Conservation (phyloP, 495 filamentous ascomycete species). For the Letharia lupina region DNA sequence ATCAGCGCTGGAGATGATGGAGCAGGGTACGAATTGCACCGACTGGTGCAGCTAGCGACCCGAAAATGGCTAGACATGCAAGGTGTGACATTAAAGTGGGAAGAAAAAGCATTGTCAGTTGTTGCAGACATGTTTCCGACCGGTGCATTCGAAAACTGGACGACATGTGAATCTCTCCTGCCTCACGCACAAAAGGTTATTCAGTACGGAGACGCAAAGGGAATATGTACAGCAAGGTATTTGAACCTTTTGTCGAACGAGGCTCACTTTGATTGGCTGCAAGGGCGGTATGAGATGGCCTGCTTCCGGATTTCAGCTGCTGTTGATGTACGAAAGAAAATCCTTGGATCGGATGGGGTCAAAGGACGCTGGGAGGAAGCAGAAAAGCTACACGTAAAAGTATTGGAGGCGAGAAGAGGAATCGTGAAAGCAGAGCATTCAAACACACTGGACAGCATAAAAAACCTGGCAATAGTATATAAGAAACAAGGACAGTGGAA, state of each 20-base stretch:
- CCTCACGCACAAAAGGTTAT: conserved; percentile 34
- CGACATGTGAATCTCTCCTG: conserved; percentile 30
- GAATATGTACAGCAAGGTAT: not conserved
- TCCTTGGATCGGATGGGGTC: conserved; percentile 19
- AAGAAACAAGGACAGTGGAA: conserved; percentile 24
- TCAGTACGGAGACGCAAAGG: not conserved
- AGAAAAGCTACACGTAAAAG: not conserved
- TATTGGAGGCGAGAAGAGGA: not conserved
- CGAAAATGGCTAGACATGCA: conserved; percentile 36
- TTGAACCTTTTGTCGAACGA: conserved; percentile 5
- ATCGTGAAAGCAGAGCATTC: conserved; percentile 27
- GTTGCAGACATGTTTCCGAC: conserved; percentile 31
- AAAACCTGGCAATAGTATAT: conserved; percentile 24
- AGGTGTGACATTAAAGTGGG: conserved; percentile 24
- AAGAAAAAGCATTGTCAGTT: conserved; percentile 28
- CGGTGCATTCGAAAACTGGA: conserved; percentile 31
- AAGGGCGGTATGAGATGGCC: conserved; percentile 25
- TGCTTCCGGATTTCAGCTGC: conserved; percentile 17
- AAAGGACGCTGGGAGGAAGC: not conserved
- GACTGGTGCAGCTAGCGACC: conserved; percentile 38
- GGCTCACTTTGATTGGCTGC: conserved; percentile 4
- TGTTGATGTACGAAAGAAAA: conserved; percentile 13
- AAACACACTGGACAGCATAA: conserved; percentile 27
- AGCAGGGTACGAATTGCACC: conserved; percentile 33
- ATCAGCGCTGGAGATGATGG: conserved; percentile 22